A percentile compares a stretch with the other conserved stretches of the same genome.
Evolutionary conservation across 352 stramenopile genomes (phyloP).

Genomic region (Phytophthora ramorum): DNA sequence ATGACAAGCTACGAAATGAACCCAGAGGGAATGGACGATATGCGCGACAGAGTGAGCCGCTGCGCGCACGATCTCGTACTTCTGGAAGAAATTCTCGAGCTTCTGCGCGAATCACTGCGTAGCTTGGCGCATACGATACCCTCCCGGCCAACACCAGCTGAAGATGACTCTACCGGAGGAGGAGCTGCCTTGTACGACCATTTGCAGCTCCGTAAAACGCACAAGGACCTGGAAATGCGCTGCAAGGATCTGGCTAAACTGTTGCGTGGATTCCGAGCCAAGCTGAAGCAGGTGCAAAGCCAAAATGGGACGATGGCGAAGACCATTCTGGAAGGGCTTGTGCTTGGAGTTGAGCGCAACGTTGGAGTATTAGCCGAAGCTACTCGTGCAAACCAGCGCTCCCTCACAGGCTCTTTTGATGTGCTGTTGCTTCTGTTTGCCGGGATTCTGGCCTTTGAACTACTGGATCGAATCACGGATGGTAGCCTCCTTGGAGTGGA

Average conservation of each 20-base stretch:
- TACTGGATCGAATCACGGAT: constrained; percentile 96
- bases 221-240: constrained; percentile 87
- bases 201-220: constrained; percentile 89
- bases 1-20: constrained; percentile 94
- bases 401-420: constrained; percentile 78
- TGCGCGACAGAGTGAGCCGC: constrained; percentile 91
- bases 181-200: constrained; percentile 93
- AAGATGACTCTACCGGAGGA: constrained; percentile 73
- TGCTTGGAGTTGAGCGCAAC: constrained; percentile 71
- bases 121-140: constrained; percentile 88
- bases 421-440: constrained; percentile 93
- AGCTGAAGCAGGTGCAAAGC: constrained; percentile 89
- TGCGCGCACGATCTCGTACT: constrained; percentile 96
- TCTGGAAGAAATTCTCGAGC: constrained; percentile 96
- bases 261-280: constrained; percentile 88
- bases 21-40: constrained; percentile 89
- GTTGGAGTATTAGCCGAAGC: constrained; percentile 61
- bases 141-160: constrained; percentile 55
- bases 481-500: constrained; percentile 86
- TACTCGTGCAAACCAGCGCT: constrained; percentile 72
- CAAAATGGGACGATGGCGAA: constrained; percentile 86
- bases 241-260: constrained; percentile 95
- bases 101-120: constrained; percentile 94
- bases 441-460: constrained; percentile 92
- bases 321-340: constrained; percentile 66